phyloP scores from a whole-genome alignment of 768 basidiomycete genomes.

The Clitopilus passeckerianus region DNA sequence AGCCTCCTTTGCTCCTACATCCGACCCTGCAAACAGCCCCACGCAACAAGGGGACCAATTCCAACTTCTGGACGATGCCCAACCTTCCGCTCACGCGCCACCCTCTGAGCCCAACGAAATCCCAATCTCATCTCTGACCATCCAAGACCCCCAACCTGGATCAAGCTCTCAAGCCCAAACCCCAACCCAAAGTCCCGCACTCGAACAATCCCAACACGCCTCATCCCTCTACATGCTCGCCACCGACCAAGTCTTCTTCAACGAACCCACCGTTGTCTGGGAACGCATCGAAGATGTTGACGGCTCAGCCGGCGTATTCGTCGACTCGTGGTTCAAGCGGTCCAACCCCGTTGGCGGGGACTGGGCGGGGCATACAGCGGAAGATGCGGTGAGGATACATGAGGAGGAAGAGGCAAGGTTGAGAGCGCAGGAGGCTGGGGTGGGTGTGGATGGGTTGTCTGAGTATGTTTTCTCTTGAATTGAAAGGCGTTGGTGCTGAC shows the following conservation, averaged over 20 bases:
- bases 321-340: slow-evolving; percentile 60
- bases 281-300: slow-evolving; percentile 88
- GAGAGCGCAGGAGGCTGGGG: slow-evolving; percentile 8
- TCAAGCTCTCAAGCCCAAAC: slow-evolving; percentile 3
- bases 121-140: background rate
- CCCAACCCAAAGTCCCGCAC: background rate
- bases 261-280: slow-evolving; percentile 83
- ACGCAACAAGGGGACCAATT: background rate
- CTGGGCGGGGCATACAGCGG: slow-evolving; percentile 68
- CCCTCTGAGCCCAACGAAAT: background rate
- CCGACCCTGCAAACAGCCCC: background rate
- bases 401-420: slow-evolving; percentile 34
- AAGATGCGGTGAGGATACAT: slow-evolving; percentile 47
- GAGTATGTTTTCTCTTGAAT: slow-evolving; percentile 46
- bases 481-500: slow-evolving; percentile 1
- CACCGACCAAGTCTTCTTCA: slow-evolving; percentile 77
- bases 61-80: slow-evolving; percentile 7
- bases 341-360: slow-evolving; percentile 76
- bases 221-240: slow-evolving; percentile 73
- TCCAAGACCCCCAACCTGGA: background rate
- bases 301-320: slow-evolving; percentile 71
- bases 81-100: background rate
- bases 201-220: slow-evolving; percentile 7
- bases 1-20: background rate
- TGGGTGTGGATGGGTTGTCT: slow-evolving; percentile 35